Percentiles rank a stretch among this genome's conserved stretches.
Conservation (phyloP, 208 protist species). For the Balamuthia mandrillaris region DNA sequence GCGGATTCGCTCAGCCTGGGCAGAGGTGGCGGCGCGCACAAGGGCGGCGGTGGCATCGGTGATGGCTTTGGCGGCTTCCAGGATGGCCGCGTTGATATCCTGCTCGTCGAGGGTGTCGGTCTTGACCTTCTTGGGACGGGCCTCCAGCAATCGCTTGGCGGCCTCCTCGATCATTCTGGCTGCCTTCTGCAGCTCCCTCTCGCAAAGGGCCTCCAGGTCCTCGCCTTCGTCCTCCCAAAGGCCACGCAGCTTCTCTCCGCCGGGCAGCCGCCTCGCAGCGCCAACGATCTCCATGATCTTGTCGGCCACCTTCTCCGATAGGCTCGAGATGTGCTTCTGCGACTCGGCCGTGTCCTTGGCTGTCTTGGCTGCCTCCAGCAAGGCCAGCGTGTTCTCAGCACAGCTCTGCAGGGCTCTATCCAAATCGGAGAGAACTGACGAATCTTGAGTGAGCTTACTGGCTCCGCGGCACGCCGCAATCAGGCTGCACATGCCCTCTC, state of each 20-base stretch:
- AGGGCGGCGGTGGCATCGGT: constrained; percentile 4
- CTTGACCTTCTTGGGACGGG: constrained; percentile 5
- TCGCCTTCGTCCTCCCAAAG: background rate
- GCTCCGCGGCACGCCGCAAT: constrained; percentile 6
- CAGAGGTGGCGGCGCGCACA: background rate
- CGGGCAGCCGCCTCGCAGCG: constrained; percentile 10
- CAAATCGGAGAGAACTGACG: constrained; percentile 11
- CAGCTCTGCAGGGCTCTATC: background rate
- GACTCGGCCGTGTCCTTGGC: constrained; percentile 33
- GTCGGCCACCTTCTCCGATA: constrained; percentile 31
- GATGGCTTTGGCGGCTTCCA: constrained; percentile 32
- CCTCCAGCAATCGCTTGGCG: constrained; percentile 28
- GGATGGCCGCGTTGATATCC: constrained; percentile 38
- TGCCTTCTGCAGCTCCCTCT: constrained; percentile 31
- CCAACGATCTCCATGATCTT: constrained; percentile 29
- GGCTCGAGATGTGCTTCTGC: constrained; percentile 37
- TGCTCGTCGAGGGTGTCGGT: constrained; percentile 25
- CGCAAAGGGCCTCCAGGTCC: constrained; percentile 17
- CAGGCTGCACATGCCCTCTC: background rate
- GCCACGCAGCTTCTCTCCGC: constrained; percentile 2
- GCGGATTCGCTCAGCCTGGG: constrained; percentile 22
- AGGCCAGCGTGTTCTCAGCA: constrained; percentile 4
- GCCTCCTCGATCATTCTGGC: constrained; percentile 43
- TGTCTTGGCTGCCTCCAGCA: constrained; percentile 20
- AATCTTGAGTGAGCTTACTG: constrained; percentile 19